Evolutionary conservation across 2,329 filamentous ascomycete species (phyloP), one percentile per base, ranked within the genome.

Genomic region (Atkinsonella hypoxylon): DNA sequence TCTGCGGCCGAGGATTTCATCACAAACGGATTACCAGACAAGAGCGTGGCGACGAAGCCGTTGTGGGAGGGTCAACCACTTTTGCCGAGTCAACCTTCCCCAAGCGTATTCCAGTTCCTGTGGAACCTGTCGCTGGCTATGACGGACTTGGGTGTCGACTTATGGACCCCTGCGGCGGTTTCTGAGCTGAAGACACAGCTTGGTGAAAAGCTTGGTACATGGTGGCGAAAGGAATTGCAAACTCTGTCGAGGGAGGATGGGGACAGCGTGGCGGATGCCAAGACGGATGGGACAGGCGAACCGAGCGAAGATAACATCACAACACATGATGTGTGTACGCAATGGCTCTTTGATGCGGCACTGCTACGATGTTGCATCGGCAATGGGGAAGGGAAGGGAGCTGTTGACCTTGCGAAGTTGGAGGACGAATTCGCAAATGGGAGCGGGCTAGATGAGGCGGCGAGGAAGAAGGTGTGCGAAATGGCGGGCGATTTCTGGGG

Each of bases 61-160:
- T 71, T 96, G 0, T 96, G 90, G 90, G 89, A 94, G 62, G 87
- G 87, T 0, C 72, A 79, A 38, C 86, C 87, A 0, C 73, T 80
- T 26, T 64, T 95, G 41, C 91, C 91, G 0, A 75, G 81, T 6
- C 87, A 93, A 59, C 89, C 89, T 1, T 91, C 88, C 0, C 82
- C 87, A 0, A 74, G 76, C 18, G 72, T 81, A 0, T 95, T 95
- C 61, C 78, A 76, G 53, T 82, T 94, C 50, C 61, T 96, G 46
- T 79, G 81, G 22, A 73, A 73, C 43, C 62, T 95, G 30, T 78
- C 79, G 4, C 68, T 70, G 45, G 71, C 75, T 5, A 94, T 96
- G 88, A 77, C 77, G 3, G 70, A 75, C 12, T 71, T 77, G 3
- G 90, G 90, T 0, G 72, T 78, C 44, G 91, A 96, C 63, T 66